Evolutionary conservation across 176 grass and related monocot species (phyloP), one percentile per base, ranked within the genome.

Genomic region (Aegilops umbellulata): DNA sequence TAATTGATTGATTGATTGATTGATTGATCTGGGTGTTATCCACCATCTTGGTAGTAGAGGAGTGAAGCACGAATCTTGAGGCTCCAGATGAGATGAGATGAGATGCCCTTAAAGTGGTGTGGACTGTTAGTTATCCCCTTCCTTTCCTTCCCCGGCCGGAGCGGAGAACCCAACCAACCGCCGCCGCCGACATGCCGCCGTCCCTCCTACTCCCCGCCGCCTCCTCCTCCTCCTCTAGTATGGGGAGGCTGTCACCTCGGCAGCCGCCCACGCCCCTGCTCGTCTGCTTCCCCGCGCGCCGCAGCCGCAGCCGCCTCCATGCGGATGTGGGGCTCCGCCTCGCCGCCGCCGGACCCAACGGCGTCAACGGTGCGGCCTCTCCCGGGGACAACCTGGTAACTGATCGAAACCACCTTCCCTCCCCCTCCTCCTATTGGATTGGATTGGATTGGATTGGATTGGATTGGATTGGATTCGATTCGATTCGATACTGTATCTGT

Each of bases 141-240:
- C 39, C 70, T 25, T 39, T 8, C 41, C 41, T 1, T 42, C 2
- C 2, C 70, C 22, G n/a, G 39, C 42, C 20, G 14, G 19, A 4
- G 14, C 57, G 57, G 57, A 60, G 20, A 60, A 23, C 20, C 20
- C 57, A 60, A 60, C 19, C 8, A 60, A 9, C 25, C 80, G 17
- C 80, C 36, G 46, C 23, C 24, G 49, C 24, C 49, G 65, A 66
- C 87, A 89, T 89, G 87, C 84, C 87, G 49, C 75, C 81, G 55
- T 80, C 67, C 55, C 74, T 84, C 57, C 57, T 89, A 55, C 51
- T 55, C 16, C 51, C 51, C 1, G 41, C 84, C 55, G 57, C 66
- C 34, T 6, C 6, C 34, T 35, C 34, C 34, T 35, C 34, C 34
- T 38, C 36, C 36, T 38, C 36, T 12, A 79, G 10, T 39, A 44